A percentile compares a stretch with the other conserved stretches of the same genome.
Conservation (phyloP, 352 stramenopile genomes). For the Globisporangium cederbergense region DNA sequence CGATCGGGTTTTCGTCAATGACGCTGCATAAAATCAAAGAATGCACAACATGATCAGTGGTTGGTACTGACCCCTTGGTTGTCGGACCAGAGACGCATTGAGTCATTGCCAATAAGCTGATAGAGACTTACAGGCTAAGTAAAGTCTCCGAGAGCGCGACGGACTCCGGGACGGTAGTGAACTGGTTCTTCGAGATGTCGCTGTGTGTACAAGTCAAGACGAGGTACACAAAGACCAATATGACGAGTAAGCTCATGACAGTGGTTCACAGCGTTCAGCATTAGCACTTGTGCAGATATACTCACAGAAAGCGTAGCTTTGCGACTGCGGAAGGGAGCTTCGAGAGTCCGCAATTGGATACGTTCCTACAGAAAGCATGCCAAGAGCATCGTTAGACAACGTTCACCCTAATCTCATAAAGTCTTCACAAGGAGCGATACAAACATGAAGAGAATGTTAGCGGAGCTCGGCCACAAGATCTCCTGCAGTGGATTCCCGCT, state of each 20-base stretch:
- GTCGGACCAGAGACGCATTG: too few species aligned
- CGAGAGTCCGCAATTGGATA: constrained; percentile 6
- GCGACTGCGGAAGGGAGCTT: neutral
- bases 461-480: constrained; percentile 7
- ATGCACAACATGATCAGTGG: neutral
- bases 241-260: neutral
- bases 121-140: constrained; percentile 4
- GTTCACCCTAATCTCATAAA: too few species aligned
- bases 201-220: neutral
- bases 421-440: too few species aligned
- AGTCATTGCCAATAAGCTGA: too few species aligned
- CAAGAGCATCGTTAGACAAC: neutral
- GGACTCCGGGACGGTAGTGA: constrained; percentile 2
- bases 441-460: constrained; percentile 9
- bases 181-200: constrained; percentile 10
- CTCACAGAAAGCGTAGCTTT: constrained; percentile 2
- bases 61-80: too few species aligned
- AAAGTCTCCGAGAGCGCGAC: constrained; percentile 10
- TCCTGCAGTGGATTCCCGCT: neutral
- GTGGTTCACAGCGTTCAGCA: neutral
- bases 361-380: neutral
- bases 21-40: neutral
- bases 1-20: constrained; percentile 13
- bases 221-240: neutral
- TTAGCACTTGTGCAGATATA: neutral